These are phyloP conservation scores for Ilyonectria sp. DNA, from an alignment of 2,329 filamentous ascomycete species.

Conservation along the genomic window DNA sequence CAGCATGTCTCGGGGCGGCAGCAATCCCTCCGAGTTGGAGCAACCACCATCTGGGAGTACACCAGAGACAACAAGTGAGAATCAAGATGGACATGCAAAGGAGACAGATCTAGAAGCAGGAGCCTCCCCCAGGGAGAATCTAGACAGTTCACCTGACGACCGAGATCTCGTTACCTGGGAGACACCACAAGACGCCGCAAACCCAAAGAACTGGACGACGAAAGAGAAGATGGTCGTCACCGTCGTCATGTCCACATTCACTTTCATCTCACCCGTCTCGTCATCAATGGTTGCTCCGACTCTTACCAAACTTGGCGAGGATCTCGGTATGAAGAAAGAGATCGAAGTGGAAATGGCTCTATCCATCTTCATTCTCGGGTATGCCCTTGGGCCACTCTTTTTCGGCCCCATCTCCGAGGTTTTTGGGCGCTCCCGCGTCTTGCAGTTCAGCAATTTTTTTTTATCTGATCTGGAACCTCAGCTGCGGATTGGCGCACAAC, in stretches of 20 bases:
- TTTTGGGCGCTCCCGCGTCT: slow-evolving; percentile 59
- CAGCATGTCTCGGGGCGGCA: neutral
- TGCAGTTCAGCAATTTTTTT: slow-evolving; percentile 59
- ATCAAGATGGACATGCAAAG: neutral
- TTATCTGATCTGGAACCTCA: slow-evolving; percentile 58
- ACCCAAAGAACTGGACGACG: slow-evolving; percentile 70
- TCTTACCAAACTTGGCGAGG: slow-evolving; percentile 10
- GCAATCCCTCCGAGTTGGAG: neutral
- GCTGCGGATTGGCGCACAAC: slow-evolving; percentile 52
- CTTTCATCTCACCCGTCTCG: slow-evolving; percentile 25
- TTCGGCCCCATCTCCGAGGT: slow-evolving; percentile 66
- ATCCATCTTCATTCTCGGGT: slow-evolving; percentile 70
- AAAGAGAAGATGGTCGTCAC: slow-evolving; percentile 67
- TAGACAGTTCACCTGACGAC: slow-evolving; percentile 36
- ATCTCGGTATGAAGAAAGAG: slow-evolving; percentile 16
- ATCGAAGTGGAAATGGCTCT: slow-evolving; percentile 26
- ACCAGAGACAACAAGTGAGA: neutral
- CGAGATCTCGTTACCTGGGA: slow-evolving; percentile 65
- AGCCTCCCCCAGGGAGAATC: neutral
- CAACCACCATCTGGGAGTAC: too few relatives aligned
- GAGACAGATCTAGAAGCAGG: neutral
- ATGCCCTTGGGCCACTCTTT: slow-evolving; percentile 64
- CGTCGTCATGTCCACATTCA: slow-evolving; percentile 19
- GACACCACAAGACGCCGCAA: slow-evolving; percentile 65
- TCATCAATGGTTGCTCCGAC: slow-evolving; percentile 25